Conservation (phyloP, 2,329 filamentous ascomycete species). For the Fusarium devonianum region DNA sequence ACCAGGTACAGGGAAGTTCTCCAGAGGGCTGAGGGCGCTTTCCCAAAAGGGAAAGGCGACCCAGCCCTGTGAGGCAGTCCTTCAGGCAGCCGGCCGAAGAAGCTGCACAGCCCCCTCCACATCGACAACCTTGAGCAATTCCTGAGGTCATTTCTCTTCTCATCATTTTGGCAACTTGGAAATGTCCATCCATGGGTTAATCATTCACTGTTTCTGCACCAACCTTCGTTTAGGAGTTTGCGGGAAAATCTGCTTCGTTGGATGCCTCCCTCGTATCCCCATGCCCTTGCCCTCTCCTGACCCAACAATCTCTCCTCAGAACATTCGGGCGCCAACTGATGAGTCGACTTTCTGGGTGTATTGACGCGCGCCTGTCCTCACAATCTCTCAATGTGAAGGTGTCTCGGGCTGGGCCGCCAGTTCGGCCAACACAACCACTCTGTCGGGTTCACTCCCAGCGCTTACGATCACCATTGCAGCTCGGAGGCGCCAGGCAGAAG, state of each 20-base stretch:
- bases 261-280: conserved; percentile 21
- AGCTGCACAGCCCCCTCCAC: conserved; percentile 24
- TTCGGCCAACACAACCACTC: conserved; percentile 10
- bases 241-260: background rate
- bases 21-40: background rate
- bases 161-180: background rate
- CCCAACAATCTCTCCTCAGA: too few relatives aligned
- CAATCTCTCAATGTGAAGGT: background rate
- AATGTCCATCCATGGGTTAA: too few relatives aligned
- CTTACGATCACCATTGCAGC: too few relatives aligned
- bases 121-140: too few relatives aligned
- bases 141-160: background rate
- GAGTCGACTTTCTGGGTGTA: background rate
- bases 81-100: background rate
- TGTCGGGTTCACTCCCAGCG: conserved; percentile 6
- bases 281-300: background rate
- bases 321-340: background rate
- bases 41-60: conserved; percentile 13
- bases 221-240: too few relatives aligned
- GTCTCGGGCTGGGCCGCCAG: conserved; percentile 12
- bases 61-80: conserved; percentile 35
- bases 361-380: background rate
- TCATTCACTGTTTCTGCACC: too few relatives aligned
- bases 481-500: too few relatives aligned
- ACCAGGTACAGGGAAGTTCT: background rate